These are phyloP conservation scores for Hypsizygus marmoreus DNA, from an alignment of 768 basidiomycete genomes.

Conservation along the genomic window DNA sequence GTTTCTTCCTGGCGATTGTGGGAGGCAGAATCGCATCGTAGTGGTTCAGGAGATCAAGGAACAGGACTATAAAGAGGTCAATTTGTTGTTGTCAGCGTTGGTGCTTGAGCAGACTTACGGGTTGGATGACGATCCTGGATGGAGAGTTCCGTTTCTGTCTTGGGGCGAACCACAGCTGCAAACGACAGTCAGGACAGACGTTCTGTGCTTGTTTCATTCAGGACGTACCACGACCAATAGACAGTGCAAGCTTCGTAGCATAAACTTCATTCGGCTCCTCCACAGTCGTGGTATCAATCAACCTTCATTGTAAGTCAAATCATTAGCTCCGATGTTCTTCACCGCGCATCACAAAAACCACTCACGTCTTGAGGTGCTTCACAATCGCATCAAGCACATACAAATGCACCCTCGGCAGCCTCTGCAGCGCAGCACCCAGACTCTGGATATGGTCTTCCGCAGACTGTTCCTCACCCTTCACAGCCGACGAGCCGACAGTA, in stretches of 20 bases:
- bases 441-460: slow-evolving; percentile 66
- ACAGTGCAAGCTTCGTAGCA: slow-evolving; percentile 84
- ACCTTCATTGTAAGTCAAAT: slow-evolving; percentile 41
- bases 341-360: slow-evolving; percentile 10
- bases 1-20: slow-evolving; percentile 81
- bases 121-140: slow-evolving; percentile 91
- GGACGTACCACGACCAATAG: slow-evolving; percentile 79
- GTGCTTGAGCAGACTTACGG: slow-evolving; percentile 40
- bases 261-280: slow-evolving; percentile 82
- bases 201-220: background rate
- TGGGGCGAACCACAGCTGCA: slow-evolving; percentile 80
- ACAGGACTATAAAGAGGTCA: slow-evolving; percentile 54
- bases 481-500: slow-evolving; percentile 54
- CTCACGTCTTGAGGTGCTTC: slow-evolving; percentile 73
- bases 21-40: slow-evolving; percentile 77
- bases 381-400: slow-evolving; percentile 79
- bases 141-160: slow-evolving; percentile 77
- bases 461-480: slow-evolving; percentile 52
- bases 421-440: slow-evolving; percentile 62
- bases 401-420: slow-evolving; percentile 77
- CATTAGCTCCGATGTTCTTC: background rate
- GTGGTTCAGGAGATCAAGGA: slow-evolving; percentile 81
- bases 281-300: slow-evolving; percentile 67
- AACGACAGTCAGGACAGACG: slow-evolving; percentile 8
- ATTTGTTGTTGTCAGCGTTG: background rate